Evolutionary conservation across 2,329 filamentous ascomycete genomes (phyloP), one percentile per base, ranked within the genome.

Genomic region (Calonectria montana): DNA sequence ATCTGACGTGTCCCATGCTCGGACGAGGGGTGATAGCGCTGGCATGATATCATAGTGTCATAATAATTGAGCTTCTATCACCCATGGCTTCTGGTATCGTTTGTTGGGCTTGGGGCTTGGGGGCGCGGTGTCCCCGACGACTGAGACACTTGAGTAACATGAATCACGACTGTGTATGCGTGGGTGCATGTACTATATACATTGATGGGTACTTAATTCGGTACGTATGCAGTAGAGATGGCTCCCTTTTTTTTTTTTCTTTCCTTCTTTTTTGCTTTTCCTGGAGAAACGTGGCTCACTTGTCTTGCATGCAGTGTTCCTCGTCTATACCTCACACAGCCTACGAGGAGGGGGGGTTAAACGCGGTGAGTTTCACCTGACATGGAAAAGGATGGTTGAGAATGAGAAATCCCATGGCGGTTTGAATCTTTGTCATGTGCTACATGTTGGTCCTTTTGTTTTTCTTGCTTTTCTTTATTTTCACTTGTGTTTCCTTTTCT

Each of bases 31-130:
- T 62, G 57, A 62, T 62, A 62, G 23, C 25, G 23, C 23, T 41
- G 8, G 39, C 3, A 62, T 62, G 57, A 62, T 41, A 62, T 62
- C 57, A 62, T 62, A 62, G 18, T 43, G 57, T 62, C 57, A 62
- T 62, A 62, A 62, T 23, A 62, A 41, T 45, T 21, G 37, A n/a
- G 18, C 39, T 31, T 62, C 37, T 43, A 62, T 62, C 57, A 62
- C 10, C 23, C 12, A 37, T 62, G 57, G 57, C 23, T 62, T 62
- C 43, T 41, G 13, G 15, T 12, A 39, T 29, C 57, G 57, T 41
- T 39, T 57, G 53, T 25, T 39, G 21, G 53, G 53, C 21, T 57
- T 35, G 53, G 2, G 16, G 43, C 43, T 47, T 47, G n/a, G 43
- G n/a, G 18, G n/a, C 43, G 43, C 53, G 53, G 53, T 57, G 53